Evolutionary conservation across 352 stramenopile genomes (phyloP), one percentile per base, ranked within the genome.

Genomic region (Phytopythium ostracodes): DNA sequence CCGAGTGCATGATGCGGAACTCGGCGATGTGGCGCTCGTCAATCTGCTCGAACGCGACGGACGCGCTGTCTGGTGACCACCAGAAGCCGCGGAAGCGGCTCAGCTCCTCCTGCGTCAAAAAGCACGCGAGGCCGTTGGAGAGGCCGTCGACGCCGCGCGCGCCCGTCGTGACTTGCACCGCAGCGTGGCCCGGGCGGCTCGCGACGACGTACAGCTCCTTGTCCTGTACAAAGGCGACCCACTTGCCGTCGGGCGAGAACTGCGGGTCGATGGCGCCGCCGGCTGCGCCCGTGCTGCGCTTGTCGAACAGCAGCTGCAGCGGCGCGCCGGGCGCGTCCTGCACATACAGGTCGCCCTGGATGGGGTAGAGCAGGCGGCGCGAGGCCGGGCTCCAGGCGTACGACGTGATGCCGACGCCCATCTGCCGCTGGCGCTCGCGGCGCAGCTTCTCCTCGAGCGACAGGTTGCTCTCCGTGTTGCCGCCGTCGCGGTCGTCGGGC

Each of bases 61-160:
- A 69, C 4, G 73, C 64, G 42, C 83, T 94, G 73, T 98, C 87
- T 0, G 89, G 87, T 24, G 88, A 90, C 92, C 93, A 98, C 97
- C 97, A 99, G 77, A 98, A 99, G 50, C 97, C 97, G 44, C 89
- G 75, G 77, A 98, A 99, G 33, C 96, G 88, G 68, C 96, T 96
- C 69, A 99, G 96, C 75, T 99, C 96, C 75, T 99, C 97, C 67
- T 98, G 94, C 9, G 96, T 98, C 12, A 99, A 68, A 74, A 98
- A 99, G 74, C 98, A 98, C n/a, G 97, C 96, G 15, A 99, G 65
- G 2, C 96, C 97, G 73, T 98, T 94, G 27, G 84, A 97, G 49
- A 89, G 84, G 29, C 88, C 88, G 10, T 76, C 73, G 27, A 81
- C 57, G 50, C 71, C 78, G 57, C 87, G 70, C 22, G 89, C 92